phyloP scores from a whole-genome alignment of 2,329 filamentous ascomycete species.

The Aspergillus brunneoviolaceus region DNA sequence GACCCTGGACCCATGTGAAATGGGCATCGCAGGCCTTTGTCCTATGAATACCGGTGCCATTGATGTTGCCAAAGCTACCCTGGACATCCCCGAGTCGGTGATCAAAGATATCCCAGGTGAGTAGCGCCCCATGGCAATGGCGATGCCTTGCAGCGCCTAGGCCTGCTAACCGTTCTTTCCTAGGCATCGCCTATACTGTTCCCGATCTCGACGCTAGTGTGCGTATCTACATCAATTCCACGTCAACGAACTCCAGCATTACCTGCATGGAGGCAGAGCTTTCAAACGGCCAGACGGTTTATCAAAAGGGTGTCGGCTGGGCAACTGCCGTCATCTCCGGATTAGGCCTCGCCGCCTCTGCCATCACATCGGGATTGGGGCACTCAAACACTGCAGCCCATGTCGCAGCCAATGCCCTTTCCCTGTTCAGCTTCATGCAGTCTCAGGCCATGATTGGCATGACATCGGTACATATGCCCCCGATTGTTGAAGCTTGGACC shows the following conservation, averaged over 20 bases:
- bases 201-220: conserved; percentile 89
- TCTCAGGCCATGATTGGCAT: conserved; percentile 89
- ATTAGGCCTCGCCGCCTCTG: conserved; percentile 78
- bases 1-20: conserved; percentile 73
- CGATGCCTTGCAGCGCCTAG: neutral
- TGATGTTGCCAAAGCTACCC: conserved; percentile 66
- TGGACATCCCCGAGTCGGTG: conserved; percentile 58
- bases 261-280: conserved; percentile 86
- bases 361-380: conserved; percentile 83
- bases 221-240: conserved; percentile 75
- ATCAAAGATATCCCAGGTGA: conserved; percentile 66
- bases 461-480: conserved; percentile 75
- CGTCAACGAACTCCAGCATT: conserved; percentile 61
- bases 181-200: conserved; percentile 79
- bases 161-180: conserved; percentile 3
- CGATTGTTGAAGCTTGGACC: conserved; percentile 88
- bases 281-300: conserved; percentile 89
- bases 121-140: conserved; percentile 19
- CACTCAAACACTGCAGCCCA: conserved; percentile 94
- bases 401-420: conserved; percentile 87
- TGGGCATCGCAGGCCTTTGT: conserved; percentile 71
- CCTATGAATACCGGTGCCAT: conserved; percentile 87
- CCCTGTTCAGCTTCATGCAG: conserved; percentile 94
- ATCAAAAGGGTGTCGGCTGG: conserved; percentile 87
- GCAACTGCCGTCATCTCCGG: conserved; percentile 83